These are phyloP conservation scores for Neurospora sp. DNA, from an alignment of 495 filamentous ascomycete species.

Conservation along the genomic window DNA sequence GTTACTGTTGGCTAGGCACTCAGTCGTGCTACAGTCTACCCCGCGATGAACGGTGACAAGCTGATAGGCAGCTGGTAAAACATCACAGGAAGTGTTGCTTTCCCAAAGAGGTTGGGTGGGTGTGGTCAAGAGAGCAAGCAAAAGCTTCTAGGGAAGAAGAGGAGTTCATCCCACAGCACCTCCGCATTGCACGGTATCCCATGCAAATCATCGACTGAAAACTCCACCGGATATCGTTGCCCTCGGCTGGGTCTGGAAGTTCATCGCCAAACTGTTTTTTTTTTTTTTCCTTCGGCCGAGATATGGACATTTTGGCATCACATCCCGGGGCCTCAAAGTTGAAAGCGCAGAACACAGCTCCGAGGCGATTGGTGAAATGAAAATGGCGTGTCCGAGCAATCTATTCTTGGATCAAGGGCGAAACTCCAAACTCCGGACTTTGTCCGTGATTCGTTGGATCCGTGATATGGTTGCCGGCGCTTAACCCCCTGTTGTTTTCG, in stretches of 20 bases:
- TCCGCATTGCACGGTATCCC: not conserved
- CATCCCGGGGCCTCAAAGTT: not conserved
- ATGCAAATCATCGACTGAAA: not conserved
- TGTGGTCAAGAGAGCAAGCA: not conserved
- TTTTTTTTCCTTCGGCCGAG: not conserved
- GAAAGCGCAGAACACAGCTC: not conserved
- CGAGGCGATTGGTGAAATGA: not conserved
- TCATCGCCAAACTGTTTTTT: not conserved
- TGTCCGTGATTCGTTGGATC: constrained; percentile 13
- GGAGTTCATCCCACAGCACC: not conserved
- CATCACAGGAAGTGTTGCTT: not conserved
- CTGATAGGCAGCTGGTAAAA: not conserved
- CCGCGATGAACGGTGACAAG: not conserved
- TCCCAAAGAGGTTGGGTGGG: not conserved
- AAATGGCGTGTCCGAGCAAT: constrained; percentile 18
- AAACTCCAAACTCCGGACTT: constrained; percentile 2
- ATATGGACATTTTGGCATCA: not conserved
- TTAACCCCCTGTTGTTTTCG: constrained; percentile 19
- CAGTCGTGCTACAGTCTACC: not conserved
- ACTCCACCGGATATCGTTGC: not conserved
- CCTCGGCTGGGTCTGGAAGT: not conserved
- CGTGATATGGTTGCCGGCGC: constrained; percentile 26
- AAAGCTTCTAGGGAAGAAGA: not conserved
- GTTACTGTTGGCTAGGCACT: not conserved
- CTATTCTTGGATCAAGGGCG: constrained; percentile 27